Evolutionary conservation across 2,329 filamentous ascomycete genomes (phyloP).

Genomic region (Aspergillus viridinutans): DNA sequence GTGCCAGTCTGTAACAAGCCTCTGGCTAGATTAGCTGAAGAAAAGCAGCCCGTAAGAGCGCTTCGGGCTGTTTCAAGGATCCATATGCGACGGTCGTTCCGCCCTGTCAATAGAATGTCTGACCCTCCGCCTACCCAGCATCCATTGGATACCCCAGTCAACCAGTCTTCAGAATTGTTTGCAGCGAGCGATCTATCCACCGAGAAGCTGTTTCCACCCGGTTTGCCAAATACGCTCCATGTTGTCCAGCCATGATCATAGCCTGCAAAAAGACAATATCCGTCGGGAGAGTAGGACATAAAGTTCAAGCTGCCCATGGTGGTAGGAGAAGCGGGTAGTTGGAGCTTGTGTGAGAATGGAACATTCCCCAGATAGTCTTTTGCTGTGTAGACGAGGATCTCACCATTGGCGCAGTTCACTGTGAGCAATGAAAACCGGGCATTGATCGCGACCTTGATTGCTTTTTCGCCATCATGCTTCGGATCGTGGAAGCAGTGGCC

Average conservation of each 20-base stretch:
- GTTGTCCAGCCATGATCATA: conserved; percentile 91
- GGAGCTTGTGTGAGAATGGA: conserved; percentile 75
- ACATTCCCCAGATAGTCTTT: conserved; percentile 93
- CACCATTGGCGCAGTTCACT: conserved; percentile 74
- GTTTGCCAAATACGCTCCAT: conserved; percentile 96
- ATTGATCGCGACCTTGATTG: conserved; percentile 77
- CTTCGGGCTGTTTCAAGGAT: conserved; percentile 88
- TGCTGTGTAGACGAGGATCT: conserved; percentile 83
- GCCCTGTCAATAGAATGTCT: conserved; percentile 71
- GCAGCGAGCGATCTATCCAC: conserved; percentile 61
- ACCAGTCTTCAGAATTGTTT: conserved; percentile 74
- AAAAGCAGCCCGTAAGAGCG: conserved; percentile 88
- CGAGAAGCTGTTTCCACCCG: conserved; percentile 77
- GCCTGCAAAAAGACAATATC: conserved; percentile 91
- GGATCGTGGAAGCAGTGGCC: conserved; percentile 88
- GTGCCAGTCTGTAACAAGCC: conserved; percentile 85
- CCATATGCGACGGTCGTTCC: conserved; percentile 75
- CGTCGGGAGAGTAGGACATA: conserved; percentile 85
- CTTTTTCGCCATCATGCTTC: conserved; percentile 54
- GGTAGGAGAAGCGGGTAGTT: conserved; percentile 61
- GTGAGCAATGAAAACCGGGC: conserved; percentile 92
- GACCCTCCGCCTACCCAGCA: conserved; percentile 86
- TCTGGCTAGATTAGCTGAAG: conserved; percentile 81
- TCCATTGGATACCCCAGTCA: conserved; percentile 71
- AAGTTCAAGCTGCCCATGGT: conserved; percentile 69